Percentiles rank a stretch among this genome's conserved stretches.
Conservation (phyloP, 441 rosid species). For the Geranium incanum region DNA sequence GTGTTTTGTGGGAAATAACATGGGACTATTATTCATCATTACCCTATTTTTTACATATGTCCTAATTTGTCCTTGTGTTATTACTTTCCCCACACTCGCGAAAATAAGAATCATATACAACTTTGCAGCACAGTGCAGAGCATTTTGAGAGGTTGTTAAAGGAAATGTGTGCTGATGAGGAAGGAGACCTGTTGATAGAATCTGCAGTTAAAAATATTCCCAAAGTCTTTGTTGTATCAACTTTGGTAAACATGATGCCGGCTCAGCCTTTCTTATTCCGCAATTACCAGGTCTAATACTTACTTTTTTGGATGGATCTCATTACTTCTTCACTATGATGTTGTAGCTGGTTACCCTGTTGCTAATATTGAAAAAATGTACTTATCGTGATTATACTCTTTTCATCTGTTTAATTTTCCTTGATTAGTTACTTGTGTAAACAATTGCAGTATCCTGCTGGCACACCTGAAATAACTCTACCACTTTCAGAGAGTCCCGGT, state of each 20-base stretch:
- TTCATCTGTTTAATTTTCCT: background rate
- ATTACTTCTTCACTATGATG: background rate
- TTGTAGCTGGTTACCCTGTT: constrained; percentile 9
- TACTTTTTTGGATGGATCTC: background rate
- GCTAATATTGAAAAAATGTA: background rate
- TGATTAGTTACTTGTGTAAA: background rate
- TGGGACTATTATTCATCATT: too few species aligned
- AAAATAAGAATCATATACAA: constrained; percentile 22
- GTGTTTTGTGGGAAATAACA: too few species aligned
- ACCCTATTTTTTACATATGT: background rate
- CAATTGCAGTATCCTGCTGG: constrained; percentile 78
- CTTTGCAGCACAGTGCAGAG: constrained; percentile 97
- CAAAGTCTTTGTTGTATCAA: constrained; percentile 86
- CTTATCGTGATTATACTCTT: constrained; percentile 6
- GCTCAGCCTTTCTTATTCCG: constrained; percentile 96
- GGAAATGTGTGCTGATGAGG: constrained; percentile 97
- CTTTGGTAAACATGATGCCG: constrained; percentile 86
- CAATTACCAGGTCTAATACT: constrained; percentile 72
- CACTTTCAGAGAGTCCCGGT: constrained; percentile 71
- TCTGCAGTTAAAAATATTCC: constrained; percentile 85
- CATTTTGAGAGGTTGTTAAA: constrained; percentile 89
- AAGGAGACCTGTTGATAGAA: constrained; percentile 88
- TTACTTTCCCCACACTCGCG: background rate
- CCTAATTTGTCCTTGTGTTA: background rate
- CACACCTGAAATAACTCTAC: constrained; percentile 75